Base-by-base conservation (phyloP, 495 filamentous ascomycete species). In the Lepidopterella palustris region DNA sequence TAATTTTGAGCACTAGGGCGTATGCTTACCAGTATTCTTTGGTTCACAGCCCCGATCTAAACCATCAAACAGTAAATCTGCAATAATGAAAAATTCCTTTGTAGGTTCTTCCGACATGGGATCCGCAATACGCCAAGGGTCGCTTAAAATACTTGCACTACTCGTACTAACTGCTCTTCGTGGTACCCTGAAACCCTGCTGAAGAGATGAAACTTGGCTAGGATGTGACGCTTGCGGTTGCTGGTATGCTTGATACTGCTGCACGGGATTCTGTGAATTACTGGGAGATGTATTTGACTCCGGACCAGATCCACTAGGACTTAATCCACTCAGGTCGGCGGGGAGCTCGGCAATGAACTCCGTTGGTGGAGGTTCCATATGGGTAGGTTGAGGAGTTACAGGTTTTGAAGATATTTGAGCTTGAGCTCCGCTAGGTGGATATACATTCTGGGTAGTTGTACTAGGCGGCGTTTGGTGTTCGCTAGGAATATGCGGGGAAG, bases 261-360 rank as follows among this genome's bases (percentile, higher is more conserved):
- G 52, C 0, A n/a, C 6, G n/a, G 48, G 27, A 13, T 13, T 28
- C 31, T 25, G 21, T 13, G 26, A 48, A 15, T 4, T 58, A n/a
- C 21, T 53, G 53, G 21, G 29, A 21, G 58, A 66, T 23, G 51
- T 24, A 18, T 55, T 48, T 52, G 55, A 26, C 13, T 61, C 25
- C 5, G 50, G 50, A 6, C 59, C 45, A 1, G 57, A 13, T 4
- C 13, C 18, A 26, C 56, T 31, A 27, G 56, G 5, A 20, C n/a
- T 60, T 11, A 60, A 39, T 13, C 56, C 53, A n/a, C 64, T 57
- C 39, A 63, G 29, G 35, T 67, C 64, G 15, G 59, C 64, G 4
- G 64, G 64, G 24, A 67, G 53, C 39, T 67, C 64, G 9, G 64
- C 64, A 58, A 67, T 47, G 39, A 67, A 67, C 29, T 60, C 57